Evolutionary conservation across 352 stramenopile species (phyloP), one percentile per base, ranked within the genome.

Genomic region (Pythium plurisporium): DNA sequence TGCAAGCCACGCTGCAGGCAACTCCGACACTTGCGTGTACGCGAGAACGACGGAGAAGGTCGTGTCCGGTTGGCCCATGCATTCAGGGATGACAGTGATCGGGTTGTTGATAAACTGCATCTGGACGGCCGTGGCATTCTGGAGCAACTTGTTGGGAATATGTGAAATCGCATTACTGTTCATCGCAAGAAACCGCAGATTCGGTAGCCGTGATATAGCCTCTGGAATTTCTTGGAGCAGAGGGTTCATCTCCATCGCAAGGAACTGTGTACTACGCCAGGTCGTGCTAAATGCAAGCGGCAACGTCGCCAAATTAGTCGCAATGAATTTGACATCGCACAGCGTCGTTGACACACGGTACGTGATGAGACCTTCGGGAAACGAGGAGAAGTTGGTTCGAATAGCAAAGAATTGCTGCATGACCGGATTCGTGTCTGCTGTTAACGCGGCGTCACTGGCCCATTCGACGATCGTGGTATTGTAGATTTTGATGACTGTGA

Each of bases 91-190:
- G 27, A 19, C 31, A 0, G 20, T 0, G 20, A 61, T 29, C 4
- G 54, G 54, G 25, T 61, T 61, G 54, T 61, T 46, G 10, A 45
- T 19, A 20, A 61, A 41, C 23, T 15, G 25, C n/a, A 61, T 46
- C 14, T 47, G 30, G 4, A 4, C 1, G 0, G n/a, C 17, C 1
- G 7, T 38, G 17, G 54, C 3, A 34, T 27, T 29, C 17, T 44
- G 15, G 4, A 51, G 12, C 14, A 51, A 27, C 14, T 5, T 12
- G 44, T 51, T 27, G 2, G 43, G 54, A 15, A 62, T 36, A 33
- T 27, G 15, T 23, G 2, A 1, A 19, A 62, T 62, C 12, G 20
- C 36, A 26, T 62, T 55, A 33, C 54, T 40, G 31, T 36, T 33
- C 11, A 62, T 12, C 0, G 33, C 27, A 10, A 48, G 8, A 15